These are phyloP conservation scores for Butyriboletus loyo DNA, from an alignment of 768 basidiomycete genomes.

Conservation along the genomic window DNA sequence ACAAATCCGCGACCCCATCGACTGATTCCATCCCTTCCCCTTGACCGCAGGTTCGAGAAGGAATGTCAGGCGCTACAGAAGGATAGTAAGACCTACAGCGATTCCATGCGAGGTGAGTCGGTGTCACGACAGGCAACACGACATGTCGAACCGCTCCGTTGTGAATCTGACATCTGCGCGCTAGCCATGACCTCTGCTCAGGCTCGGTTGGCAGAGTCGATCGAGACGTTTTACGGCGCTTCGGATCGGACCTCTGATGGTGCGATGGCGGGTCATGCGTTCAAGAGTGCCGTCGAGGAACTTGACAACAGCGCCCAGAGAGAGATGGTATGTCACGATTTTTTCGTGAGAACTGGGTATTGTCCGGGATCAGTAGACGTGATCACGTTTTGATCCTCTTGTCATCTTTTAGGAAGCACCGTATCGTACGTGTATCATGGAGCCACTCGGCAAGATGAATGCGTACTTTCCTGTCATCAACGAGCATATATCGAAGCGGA, in stretches of 20 bases:
- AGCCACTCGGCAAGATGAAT: slow-evolving; percentile 95
- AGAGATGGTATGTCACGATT: slow-evolving; percentile 66
- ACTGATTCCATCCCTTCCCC: neutral
- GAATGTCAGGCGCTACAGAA: slow-evolving; percentile 92
- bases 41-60: slow-evolving; percentile 79
- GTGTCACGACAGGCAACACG: neutral
- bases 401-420: slow-evolving; percentile 69
- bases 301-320: slow-evolving; percentile 80
- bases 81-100: slow-evolving; percentile 91
- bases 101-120: slow-evolving; percentile 83
- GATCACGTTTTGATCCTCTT: neutral
- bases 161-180: neutral
- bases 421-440: slow-evolving; percentile 91
- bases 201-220: slow-evolving; percentile 86
- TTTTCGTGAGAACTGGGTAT: neutral
- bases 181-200: slow-evolving; percentile 94
- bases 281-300: slow-evolving; percentile 93
- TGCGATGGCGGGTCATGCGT: slow-evolving; percentile 96
- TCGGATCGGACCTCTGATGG: slow-evolving; percentile 83
- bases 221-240: slow-evolving; percentile 89
- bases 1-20: neutral
- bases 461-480: slow-evolving; percentile 93
- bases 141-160: too few relatives aligned
- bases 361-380: neutral
- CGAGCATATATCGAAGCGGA: slow-evolving; percentile 89